phyloP scores from a whole-genome alignment of 805 yeast genomes.

The Candida montana region DNA sequence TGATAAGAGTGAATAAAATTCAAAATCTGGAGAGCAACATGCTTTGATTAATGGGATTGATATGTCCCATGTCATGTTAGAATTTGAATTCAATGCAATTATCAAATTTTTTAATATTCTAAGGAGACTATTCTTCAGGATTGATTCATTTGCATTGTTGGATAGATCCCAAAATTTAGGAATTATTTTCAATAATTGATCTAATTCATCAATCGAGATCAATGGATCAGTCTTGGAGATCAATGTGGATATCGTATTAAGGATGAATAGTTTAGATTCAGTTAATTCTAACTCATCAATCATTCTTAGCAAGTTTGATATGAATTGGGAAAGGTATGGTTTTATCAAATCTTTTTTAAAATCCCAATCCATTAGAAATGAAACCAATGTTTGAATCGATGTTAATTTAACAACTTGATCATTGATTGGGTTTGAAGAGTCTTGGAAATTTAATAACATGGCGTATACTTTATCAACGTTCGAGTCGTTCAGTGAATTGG shows the following conservation, averaged over 20 bases:
- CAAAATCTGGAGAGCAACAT: conserved; percentile 59
- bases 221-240: conserved; percentile 62
- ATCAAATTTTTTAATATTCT: conserved; percentile 55
- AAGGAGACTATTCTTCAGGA: conserved; percentile 44
- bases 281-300: conserved; percentile 49
- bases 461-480: conserved; percentile 55
- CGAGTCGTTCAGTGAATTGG: conserved; percentile 47
- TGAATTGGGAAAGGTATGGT: conserved; percentile 54
- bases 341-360: conserved; percentile 64
- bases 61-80: conserved; percentile 44
- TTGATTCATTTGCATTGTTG: conserved; percentile 35
- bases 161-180: conserved; percentile 75
- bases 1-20: conserved; percentile 49
- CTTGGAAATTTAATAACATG: conserved; percentile 47
- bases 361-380: conserved; percentile 81
- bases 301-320: conserved; percentile 44
- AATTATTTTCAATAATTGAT: conserved; percentile 49
- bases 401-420: conserved; percentile 82
- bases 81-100: conserved; percentile 50
- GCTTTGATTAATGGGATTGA: conserved; percentile 58
- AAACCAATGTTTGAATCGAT: conserved; percentile 62
- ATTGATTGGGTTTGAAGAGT: conserved; percentile 39
- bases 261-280: conserved; percentile 71
- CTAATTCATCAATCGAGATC: conserved; percentile 44
- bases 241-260: conserved; percentile 62